Percentiles rank a stretch among this genome's conserved stretches.
phyloP scores from a whole-genome alignment of 345 rosid genomes.

The Viola odorata region DNA sequence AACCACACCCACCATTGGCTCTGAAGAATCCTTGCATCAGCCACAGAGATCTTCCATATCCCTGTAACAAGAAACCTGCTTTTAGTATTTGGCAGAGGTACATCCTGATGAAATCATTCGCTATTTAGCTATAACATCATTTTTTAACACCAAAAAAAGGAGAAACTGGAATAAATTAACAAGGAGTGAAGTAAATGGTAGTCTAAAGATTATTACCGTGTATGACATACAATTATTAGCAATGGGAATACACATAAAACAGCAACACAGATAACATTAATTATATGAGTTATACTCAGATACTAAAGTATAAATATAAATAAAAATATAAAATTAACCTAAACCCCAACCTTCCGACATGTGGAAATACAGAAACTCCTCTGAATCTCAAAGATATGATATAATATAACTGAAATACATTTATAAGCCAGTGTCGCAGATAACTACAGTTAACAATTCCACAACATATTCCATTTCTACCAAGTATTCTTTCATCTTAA shows the following conservation, averaged over 20 bases:
- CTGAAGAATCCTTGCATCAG: constrained; percentile 92
- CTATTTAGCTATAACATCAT: no score
- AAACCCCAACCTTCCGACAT: no score
- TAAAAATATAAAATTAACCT: no score
- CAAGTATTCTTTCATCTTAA: background rate
- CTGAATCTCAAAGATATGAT: background rate
- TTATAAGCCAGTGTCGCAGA: background rate
- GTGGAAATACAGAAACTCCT: background rate
- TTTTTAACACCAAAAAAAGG: no score
- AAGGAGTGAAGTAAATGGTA: no score
- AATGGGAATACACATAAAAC: no score
- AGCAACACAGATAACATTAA: no score
- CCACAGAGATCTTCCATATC: constrained; percentile 81
- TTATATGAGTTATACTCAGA: no score
- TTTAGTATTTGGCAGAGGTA: background rate
- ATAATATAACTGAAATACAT: background rate
- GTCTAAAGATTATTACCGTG: no score
- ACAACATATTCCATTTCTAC: background rate
- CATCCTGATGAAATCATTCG: background rate
- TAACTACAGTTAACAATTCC: background rate
- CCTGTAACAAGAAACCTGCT: constrained; percentile 34
- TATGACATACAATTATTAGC: no score
- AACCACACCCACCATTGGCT: constrained; percentile 92
- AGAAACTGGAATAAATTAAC: no score
- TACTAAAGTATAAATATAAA: no score